Evolutionary conservation across 176 grass and related monocot genomes (phyloP).

Genomic region (Echinochloa phyllopogon): DNA sequence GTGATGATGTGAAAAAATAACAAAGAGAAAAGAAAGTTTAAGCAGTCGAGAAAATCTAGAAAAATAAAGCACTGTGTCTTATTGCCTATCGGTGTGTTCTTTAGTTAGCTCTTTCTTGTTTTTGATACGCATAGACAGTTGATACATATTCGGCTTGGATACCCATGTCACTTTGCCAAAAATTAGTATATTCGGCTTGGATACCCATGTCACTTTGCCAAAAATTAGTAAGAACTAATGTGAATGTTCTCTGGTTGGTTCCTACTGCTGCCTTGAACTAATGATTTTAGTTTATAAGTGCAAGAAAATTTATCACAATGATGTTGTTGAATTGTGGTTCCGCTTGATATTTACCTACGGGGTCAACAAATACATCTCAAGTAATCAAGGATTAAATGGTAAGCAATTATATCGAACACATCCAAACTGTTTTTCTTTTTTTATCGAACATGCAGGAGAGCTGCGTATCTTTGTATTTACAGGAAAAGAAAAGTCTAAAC

Average conservation of each 20-base stretch:
- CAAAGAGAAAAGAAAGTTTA: background rate
- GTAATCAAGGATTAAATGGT: background rate
- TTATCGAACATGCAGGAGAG: no score
- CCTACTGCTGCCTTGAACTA: background rate
- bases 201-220: background rate
- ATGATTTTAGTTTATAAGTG: background rate
- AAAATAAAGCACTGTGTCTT: background rate
- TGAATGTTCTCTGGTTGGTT: background rate
- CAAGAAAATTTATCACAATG: background rate
- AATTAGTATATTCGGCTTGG: slow-evolving; percentile 8
- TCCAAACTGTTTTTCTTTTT: background rate
- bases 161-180: background rate
- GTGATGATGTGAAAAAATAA: background rate
- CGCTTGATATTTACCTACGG: background rate
- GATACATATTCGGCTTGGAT: slow-evolving; percentile 3
- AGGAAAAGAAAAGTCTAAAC: no score
- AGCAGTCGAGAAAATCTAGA: background rate
- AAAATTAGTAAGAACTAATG: background rate
- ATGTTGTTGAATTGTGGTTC: background rate
- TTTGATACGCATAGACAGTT: background rate
- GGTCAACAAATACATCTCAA: background rate
- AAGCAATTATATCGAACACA: background rate
- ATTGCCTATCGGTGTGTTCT: background rate
- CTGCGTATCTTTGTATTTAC: no score
- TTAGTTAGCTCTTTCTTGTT: slow-evolving; percentile 1